phyloP scores from a whole-genome alignment of 345 rosid genomes.

The Rhizophora apiculata region DNA sequence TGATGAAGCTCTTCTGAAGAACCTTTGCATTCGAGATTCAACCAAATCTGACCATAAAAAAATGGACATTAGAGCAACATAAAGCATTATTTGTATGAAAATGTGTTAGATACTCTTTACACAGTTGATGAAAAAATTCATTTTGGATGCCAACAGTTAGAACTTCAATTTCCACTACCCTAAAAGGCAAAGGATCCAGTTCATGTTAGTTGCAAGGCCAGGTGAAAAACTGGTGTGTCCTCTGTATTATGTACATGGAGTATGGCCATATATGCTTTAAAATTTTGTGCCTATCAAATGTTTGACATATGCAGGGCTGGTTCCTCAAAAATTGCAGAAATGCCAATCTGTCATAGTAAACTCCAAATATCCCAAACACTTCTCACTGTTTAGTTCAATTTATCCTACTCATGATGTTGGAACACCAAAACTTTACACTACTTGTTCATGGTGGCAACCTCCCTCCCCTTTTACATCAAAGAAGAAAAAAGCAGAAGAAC shows the following conservation, averaged over 20 bases:
- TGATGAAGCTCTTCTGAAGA: constrained; percentile 54
- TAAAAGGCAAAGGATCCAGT: not conserved
- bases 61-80: not conserved
- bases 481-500: not conserved
- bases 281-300: no score
- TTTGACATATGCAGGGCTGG: no score
- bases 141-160: no score
- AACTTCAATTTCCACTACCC: not conserved
- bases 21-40: constrained; percentile 46
- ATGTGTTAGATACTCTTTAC: no score
- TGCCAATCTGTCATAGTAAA: not conserved
- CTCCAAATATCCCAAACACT: not conserved
- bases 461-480: not conserved
- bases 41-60: constrained; percentile 54
- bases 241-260: not conserved
- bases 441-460: not conserved
- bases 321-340: no score
- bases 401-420: not conserved
- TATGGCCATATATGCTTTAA: no score
- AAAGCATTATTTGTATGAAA: not conserved
- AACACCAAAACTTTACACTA: not conserved
- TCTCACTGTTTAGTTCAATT: not conserved
- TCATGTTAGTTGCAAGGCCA: not conserved
- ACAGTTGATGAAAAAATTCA: no score
- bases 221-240: not conserved